Evolutionary conservation across 345 rosid genomes (phyloP).

Genomic region (Heritiera littoralis): DNA sequence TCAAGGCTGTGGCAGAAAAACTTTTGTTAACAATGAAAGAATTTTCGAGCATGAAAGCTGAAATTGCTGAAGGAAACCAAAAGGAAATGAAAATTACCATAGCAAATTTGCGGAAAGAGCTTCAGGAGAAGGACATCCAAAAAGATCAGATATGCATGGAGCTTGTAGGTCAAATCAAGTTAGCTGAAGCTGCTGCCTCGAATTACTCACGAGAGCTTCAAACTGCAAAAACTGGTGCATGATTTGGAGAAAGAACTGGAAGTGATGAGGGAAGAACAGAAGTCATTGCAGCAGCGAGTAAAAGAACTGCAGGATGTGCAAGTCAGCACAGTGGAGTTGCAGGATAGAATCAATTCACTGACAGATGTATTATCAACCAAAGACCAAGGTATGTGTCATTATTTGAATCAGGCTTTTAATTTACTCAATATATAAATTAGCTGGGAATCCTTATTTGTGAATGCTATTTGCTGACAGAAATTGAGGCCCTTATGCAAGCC

Average conservation of each 20-base stretch:
- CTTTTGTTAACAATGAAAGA: slow-evolving; percentile 52
- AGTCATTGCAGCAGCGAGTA: slow-evolving; percentile 51
- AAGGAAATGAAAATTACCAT: too few relatives aligned
- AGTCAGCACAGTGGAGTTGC: slow-evolving; percentile 46
- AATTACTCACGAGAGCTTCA: slow-evolving; percentile 64
- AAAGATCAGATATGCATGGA: slow-evolving; percentile 80
- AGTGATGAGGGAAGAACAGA: slow-evolving; percentile 48
- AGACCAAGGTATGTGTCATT: slow-evolving; percentile 67
- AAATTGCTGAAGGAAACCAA: not conserved
- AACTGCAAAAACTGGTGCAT: slow-evolving; percentile 49
- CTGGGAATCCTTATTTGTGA: slow-evolving; percentile 13
- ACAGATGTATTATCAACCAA: slow-evolving; percentile 60
- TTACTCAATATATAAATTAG: not conserved
- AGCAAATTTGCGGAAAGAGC: slow-evolving; percentile 74
- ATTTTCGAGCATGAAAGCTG: too few relatives aligned
- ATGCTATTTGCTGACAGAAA: slow-evolving; percentile 51
- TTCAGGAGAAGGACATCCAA: slow-evolving; percentile 64
- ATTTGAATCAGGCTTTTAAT: slow-evolving; percentile 20
- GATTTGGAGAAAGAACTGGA: slow-evolving; percentile 63
- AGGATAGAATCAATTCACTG: slow-evolving; percentile 55
- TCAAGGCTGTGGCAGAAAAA: slow-evolving; percentile 53
- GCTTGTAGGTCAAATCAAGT: slow-evolving; percentile 83
- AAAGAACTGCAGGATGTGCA: slow-evolving; percentile 65
- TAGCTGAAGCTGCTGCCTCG: slow-evolving; percentile 76
- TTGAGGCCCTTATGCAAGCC: slow-evolving; percentile 93